phyloP scores from a whole-genome alignment of 352 stramenopile genomes.

The Globisporangium mamillatum region DNA sequence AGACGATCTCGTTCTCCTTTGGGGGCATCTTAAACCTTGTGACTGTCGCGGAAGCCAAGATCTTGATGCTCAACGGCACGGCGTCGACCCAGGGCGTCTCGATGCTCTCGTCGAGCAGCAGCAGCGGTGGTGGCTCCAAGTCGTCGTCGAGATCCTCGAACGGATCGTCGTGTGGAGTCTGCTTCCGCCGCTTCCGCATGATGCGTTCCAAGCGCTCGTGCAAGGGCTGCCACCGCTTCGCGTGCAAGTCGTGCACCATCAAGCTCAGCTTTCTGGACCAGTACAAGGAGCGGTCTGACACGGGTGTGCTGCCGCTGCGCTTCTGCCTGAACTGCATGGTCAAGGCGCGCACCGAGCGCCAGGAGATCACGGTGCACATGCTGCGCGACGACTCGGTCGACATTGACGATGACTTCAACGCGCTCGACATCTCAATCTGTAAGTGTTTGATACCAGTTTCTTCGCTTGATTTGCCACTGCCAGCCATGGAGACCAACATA shows the following conservation, averaged over 20 bases:
- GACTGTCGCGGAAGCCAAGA: constrained; percentile 28
- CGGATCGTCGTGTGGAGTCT: constrained; percentile 29
- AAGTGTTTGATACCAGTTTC: background rate
- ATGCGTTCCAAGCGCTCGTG: constrained; percentile 36
- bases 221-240: constrained; percentile 23
- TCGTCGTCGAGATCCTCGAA: constrained; percentile 9
- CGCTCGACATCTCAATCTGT: constrained; percentile 19
- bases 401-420: constrained; percentile 13
- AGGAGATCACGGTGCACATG: constrained; percentile 14
- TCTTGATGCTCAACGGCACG: constrained; percentile 27
- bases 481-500: background rate
- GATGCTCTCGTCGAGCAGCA: constrained; percentile 7
- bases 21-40: constrained; percentile 34
- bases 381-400: constrained; percentile 12
- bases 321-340: constrained; percentile 37
- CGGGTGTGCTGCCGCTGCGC: constrained; percentile 25
- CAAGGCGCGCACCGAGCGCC: constrained; percentile 24
- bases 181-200: constrained; percentile 35
- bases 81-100: constrained; percentile 15
- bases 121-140: background rate
- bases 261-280: constrained; percentile 34
- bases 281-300: constrained; percentile 28
- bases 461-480: background rate
- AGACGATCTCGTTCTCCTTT: constrained; percentile 38
- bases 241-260: constrained; percentile 36